phyloP scores from a whole-genome alignment of 2,329 filamentous ascomycete species.

The Diaporthe sp. region DNA sequence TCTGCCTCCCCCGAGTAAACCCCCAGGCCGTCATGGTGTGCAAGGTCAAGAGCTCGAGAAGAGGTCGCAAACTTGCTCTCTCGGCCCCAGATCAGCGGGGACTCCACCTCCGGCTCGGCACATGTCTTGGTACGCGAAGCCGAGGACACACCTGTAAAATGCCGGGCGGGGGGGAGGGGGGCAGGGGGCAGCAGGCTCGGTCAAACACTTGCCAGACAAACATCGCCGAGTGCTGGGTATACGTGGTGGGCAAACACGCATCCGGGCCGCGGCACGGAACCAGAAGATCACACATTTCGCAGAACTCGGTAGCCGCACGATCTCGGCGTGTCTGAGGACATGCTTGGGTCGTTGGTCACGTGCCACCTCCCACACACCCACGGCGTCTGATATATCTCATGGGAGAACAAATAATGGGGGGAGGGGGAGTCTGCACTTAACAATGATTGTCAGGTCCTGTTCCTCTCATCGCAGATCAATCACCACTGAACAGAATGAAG shows the following conservation, averaged over 20 bases:
- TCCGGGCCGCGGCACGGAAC: constrained; percentile 23
- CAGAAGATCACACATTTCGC: constrained; percentile 6
- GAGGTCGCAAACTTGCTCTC: no score
- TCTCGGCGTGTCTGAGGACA: neutral
- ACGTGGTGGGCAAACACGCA: neutral
- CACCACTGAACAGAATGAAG: neutral
- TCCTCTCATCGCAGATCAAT: neutral
- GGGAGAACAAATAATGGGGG: neutral
- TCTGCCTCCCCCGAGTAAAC: neutral
- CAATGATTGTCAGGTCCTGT: neutral
- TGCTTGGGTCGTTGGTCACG: neutral
- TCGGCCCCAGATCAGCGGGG: neutral
- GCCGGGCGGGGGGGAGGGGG: neutral
- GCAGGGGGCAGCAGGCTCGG: neutral
- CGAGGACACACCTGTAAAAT: neutral
- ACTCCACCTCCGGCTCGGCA: constrained; percentile 10
- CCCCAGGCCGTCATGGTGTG: neutral
- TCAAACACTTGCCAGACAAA: neutral
- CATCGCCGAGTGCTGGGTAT: neutral
- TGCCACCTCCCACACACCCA: neutral
- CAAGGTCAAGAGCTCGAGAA: neutral
- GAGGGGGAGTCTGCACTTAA: neutral
- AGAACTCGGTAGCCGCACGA: constrained; percentile 1
- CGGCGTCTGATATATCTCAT: neutral
- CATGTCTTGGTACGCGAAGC: neutral